A percentile compares a stretch with the other conserved stretches of the same genome.
Conservation (phyloP, 768 basidiomycete species). For the Pleurotus eryngii region DNA sequence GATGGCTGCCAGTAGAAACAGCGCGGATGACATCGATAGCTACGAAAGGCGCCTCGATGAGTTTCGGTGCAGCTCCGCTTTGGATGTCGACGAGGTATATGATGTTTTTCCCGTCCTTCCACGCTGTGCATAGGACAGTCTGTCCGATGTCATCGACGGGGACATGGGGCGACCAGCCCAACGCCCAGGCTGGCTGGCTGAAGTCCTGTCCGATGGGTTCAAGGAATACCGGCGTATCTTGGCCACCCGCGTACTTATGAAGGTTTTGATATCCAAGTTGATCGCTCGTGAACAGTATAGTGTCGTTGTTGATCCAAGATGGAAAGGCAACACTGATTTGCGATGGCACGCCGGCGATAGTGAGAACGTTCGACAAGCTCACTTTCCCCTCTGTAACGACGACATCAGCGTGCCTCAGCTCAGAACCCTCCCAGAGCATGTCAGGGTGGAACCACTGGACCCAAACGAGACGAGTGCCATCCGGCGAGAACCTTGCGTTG, state of each 20-base stretch:
- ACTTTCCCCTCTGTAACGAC: slow-evolving; percentile 21
- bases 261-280: slow-evolving; percentile 67
- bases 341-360: slow-evolving; percentile 49
- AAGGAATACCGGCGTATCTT: slow-evolving; percentile 36
- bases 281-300: slow-evolving; percentile 63
- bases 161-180: slow-evolving; percentile 48
- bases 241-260: slow-evolving; percentile 42
- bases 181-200: slow-evolving; percentile 50
- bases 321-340: slow-evolving; percentile 59
- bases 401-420: slow-evolving; percentile 53
- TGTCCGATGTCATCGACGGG: slow-evolving; percentile 34
- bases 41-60: slow-evolving; percentile 41
- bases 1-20: slow-evolving; percentile 23
- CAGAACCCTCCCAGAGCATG: slow-evolving; percentile 63
- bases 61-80: slow-evolving; percentile 21
- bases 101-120: slow-evolving; percentile 37
- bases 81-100: slow-evolving; percentile 38
- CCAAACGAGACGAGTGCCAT: slow-evolving; percentile 59
- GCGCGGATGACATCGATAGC: slow-evolving; percentile 32
- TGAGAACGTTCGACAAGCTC: slow-evolving; percentile 31
- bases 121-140: slow-evolving; percentile 34
- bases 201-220: slow-evolving; percentile 52
- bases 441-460: slow-evolving; percentile 60
- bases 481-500: slow-evolving; percentile 53
- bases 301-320: slow-evolving; percentile 52